phyloP scores from a whole-genome alignment of 2,329 filamentous ascomycete species.

The Fusarium solani-melongenae region DNA sequence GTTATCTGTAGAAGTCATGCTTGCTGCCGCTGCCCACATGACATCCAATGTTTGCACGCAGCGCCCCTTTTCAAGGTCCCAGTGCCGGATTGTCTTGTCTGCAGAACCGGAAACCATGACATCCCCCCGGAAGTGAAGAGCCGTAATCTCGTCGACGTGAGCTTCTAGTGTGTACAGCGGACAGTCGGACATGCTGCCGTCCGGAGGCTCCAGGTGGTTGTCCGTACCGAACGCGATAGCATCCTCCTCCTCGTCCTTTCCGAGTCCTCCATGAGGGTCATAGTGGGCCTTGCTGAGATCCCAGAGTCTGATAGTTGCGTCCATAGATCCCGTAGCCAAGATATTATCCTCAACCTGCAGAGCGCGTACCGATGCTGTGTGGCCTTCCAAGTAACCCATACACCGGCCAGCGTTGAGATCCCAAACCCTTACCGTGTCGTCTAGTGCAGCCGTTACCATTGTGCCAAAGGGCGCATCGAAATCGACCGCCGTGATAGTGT shows the following conservation, averaged over 20 bases:
- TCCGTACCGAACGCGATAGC: constrained; percentile 80
- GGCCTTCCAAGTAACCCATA: constrained; percentile 90
- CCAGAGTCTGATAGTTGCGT: constrained; percentile 95
- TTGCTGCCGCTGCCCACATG: constrained; percentile 92
- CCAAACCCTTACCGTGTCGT: constrained; percentile 96
- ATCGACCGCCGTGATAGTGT: constrained; percentile 89
- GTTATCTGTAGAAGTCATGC: constrained; percentile 69
- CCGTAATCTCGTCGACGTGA: constrained; percentile 94
- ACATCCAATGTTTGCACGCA: constrained; percentile 98
- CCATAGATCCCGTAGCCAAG: constrained; percentile 92
- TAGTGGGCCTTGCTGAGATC: constrained; percentile 91
- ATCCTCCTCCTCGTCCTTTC: constrained; percentile 71
- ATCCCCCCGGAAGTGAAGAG: constrained; percentile 88
- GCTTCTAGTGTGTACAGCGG: constrained; percentile 88
- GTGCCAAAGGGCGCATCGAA: constrained; percentile 98
- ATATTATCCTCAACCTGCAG: constrained; percentile 97
- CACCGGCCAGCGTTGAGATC: constrained; percentile 94
- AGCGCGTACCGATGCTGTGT: constrained; percentile 91
- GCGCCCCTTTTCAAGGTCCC: constrained; percentile 96
- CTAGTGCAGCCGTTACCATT: constrained; percentile 89
- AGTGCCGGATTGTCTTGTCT: constrained; percentile 96
- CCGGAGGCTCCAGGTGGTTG: constrained; percentile 76
- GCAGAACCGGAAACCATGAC: constrained; percentile 94
- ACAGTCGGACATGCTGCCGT: constrained; percentile 89
- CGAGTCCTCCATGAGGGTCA: constrained; percentile 73